Evolutionary conservation across 2,329 filamentous ascomycete species (phyloP).

Genomic region (Cercospora nicotianae): DNA sequence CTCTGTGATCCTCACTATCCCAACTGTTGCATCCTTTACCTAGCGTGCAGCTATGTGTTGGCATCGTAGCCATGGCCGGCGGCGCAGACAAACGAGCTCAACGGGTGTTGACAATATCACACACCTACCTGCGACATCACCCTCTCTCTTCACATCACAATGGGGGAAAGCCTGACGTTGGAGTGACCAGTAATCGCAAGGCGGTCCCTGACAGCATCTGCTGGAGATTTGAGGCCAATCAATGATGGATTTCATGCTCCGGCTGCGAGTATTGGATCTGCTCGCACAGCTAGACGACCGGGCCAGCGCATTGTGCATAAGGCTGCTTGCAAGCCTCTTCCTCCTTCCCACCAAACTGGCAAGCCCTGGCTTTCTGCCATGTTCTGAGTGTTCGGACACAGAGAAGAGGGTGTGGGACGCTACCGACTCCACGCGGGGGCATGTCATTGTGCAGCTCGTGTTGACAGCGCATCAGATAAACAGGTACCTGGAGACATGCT

Average conservation of each 20-base stretch:
- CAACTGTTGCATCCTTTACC: constrained; percentile 14
- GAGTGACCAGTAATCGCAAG: constrained; percentile 23
- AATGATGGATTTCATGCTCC: constrained; percentile 13
- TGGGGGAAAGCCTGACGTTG: constrained; percentile 23
- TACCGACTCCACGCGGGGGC: constrained; percentile 11
- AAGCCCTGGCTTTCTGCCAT: constrained; percentile 12
- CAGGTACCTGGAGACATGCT: constrained; percentile 23
- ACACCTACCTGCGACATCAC: neutral
- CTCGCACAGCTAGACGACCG: constrained; percentile 24
- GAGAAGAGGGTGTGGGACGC: constrained; percentile 16
- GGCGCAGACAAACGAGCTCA: constrained; percentile 13
- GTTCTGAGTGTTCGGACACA: constrained; percentile 1
- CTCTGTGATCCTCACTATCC: neutral
- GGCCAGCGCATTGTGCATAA: constrained; percentile 31
- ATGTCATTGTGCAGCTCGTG: constrained; percentile 23
- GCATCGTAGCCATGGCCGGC: constrained; percentile 16
- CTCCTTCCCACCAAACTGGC: constrained; percentile 17
- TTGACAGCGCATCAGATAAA: constrained; percentile 25
- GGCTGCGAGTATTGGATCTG: constrained; percentile 26
- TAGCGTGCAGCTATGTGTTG: constrained; percentile 24
- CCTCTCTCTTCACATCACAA: neutral
- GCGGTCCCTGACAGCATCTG: constrained; percentile 26
- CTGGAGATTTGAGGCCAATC: constrained; percentile 24
- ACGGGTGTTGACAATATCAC: neutral
- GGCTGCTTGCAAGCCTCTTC: constrained; percentile 16